Evolutionary conservation across 2,329 filamentous ascomycete species (phyloP), one percentile per base, ranked within the genome.

Genomic region (Colletotrichum chlorophyti): DNA sequence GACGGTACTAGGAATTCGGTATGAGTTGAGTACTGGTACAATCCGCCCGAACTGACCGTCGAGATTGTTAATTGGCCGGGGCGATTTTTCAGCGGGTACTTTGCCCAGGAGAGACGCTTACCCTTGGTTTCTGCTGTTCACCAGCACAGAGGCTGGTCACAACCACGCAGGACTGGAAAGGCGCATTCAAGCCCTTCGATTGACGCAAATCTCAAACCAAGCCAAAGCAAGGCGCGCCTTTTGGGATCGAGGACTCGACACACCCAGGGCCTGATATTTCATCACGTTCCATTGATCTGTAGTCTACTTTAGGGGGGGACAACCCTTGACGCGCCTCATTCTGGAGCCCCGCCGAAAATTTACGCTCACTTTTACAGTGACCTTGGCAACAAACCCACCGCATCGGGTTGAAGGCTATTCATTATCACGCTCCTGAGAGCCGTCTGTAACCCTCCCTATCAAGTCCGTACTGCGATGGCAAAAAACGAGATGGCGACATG

Each of bases 401-500:
- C n/a, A n/a, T n/a, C n/a, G n/a, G n/a, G n/a, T n/a, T n/a, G n/a
- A n/a, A n/a, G n/a, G n/a, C n/a, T n/a, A 17, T 15, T 32, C 26
- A 31, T 26, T 15, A 31, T n/a, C 40, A 19, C 40, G 23, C 23
- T n/a, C 23, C n/a, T 43, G 21, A 24, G 32, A 38, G 46, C 53
- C 41, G 35, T 53, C 38, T 12, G 43, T 21, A 35, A 19, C 32
- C 17, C 14, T 26, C 31, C 15, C 11, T 24, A 52, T 14, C 29
- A 11, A 19, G 11, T 12, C 23, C 11, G 17, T 24, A 38, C 27
- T 42, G 53, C 35, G 15, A 58, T 50, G 46, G 53, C 38, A 53
- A 24, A 38, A n/a, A 46, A 48, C 35, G 45, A 53, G n/a, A 63
- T 63, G 61, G 58, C 54, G 31, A 58, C 58, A 41, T 63, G 61